Conservation (phyloP, 441 rosid species). For the Rhodomyrtus psidioides region DNA sequence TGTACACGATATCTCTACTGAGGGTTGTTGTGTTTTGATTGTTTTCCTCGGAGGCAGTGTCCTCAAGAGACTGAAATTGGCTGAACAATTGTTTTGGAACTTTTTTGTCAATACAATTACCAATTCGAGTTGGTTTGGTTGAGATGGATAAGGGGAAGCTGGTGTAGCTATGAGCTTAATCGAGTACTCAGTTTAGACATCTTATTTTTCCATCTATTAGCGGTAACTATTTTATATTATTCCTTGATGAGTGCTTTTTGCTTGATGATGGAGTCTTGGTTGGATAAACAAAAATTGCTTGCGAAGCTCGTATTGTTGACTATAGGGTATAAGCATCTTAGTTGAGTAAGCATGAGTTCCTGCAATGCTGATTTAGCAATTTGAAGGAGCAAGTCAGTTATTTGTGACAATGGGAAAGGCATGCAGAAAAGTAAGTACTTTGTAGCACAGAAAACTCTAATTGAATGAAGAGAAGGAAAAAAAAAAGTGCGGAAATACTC, state of each 20-base stretch:
- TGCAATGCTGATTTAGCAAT: neutral
- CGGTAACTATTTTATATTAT: neutral
- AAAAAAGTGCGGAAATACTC: too few relatives aligned
- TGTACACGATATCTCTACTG: slow-evolving; percentile 19
- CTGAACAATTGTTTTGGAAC: neutral
- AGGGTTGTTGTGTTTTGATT: neutral
- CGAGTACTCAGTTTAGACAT: neutral
- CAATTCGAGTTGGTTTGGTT: neutral
- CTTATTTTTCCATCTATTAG: neutral
- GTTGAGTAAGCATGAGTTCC: neutral
- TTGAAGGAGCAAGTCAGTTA: neutral
- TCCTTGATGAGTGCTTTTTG: neutral
- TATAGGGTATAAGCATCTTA: neutral
- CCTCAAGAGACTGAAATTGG: neutral
- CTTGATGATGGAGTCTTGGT: neutral
- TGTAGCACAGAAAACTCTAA: neutral
- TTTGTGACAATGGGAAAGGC: neutral
- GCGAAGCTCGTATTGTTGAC: neutral
- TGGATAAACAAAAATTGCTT: neutral
- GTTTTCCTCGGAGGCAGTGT: neutral
- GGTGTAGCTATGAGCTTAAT: neutral
- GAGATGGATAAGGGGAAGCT: neutral
- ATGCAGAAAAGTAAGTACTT: neutral
- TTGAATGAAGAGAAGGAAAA: too few relatives aligned
- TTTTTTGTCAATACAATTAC: neutral